phyloP scores from a whole-genome alignment of 495 filamentous ascomycete genomes.

The Opeltia flavorubescens region DNA sequence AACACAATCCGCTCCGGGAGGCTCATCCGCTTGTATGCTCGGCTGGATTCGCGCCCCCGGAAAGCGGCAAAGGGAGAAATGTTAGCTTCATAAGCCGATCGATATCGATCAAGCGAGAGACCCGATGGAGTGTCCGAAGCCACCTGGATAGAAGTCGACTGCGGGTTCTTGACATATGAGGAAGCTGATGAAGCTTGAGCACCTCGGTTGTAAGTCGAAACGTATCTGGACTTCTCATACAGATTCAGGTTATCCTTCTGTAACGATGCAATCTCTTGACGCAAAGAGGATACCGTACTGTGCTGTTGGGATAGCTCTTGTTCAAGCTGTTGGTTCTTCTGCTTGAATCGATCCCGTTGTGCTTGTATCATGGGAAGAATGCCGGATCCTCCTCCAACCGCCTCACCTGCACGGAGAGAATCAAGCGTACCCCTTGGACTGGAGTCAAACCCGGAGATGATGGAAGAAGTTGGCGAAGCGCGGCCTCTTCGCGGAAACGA shows the following conservation, averaged over 20 bases:
- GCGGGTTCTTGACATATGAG: slow-evolving; percentile 57
- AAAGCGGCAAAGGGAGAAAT: slow-evolving; percentile 94
- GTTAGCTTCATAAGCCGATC: slow-evolving; percentile 85
- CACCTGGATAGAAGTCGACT: slow-evolving; percentile 53
- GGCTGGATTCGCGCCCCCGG: slow-evolving; percentile 73
- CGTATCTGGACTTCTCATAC: slow-evolving; percentile 96
- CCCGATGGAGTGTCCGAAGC: slow-evolving; percentile 46
- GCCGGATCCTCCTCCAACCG: slow-evolving; percentile 69
- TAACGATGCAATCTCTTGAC: slow-evolving; percentile 80
- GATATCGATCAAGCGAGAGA: slow-evolving; percentile 70
- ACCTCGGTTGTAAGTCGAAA: slow-evolving; percentile 74
- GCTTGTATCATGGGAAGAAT: slow-evolving; percentile 97
- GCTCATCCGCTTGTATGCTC: slow-evolving; percentile 92
- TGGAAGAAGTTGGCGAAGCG: slow-evolving; percentile 89
- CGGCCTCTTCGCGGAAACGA: slow-evolving; percentile 42
- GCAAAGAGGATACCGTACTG: slow-evolving; percentile 65
- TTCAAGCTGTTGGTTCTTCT: slow-evolving; percentile 83
- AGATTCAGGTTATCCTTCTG: slow-evolving; percentile 94
- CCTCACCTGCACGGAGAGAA: slow-evolving; percentile 48
- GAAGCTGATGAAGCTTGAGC: slow-evolving; percentile 55
- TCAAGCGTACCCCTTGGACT: slow-evolving; percentile 37
- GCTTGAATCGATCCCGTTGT: slow-evolving; percentile 95
- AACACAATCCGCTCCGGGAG: slow-evolving; percentile 82
- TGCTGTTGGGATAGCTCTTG: slow-evolving; percentile 76
- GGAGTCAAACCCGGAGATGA: slow-evolving; percentile 84